Conservation (phyloP, 2,329 filamentous ascomycete genomes). For the Geosmithia morbida region DNA sequence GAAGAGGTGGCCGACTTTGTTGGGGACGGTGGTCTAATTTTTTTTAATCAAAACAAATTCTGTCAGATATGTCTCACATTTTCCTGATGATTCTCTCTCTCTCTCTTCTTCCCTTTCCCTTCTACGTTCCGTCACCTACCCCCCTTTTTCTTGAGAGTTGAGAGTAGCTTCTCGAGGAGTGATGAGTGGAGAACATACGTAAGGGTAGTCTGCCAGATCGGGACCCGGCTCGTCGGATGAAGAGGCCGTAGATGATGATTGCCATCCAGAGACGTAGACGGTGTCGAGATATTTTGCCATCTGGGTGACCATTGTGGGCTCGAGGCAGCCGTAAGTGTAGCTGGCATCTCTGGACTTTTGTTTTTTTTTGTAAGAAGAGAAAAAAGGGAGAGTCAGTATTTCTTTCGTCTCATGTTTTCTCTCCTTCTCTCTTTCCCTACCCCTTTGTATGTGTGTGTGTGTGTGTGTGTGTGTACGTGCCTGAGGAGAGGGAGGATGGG, state of each 20-base stretch:
- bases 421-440: no score
- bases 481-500: no score
- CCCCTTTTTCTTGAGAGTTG: not conserved
- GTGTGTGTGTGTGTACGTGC: not conserved
- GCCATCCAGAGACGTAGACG: constrained; percentile 97
- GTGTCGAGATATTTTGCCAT: constrained; percentile 99
- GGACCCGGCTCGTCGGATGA: constrained; percentile 91
- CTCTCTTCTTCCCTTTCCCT: no score
- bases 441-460: not conserved
- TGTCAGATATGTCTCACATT: no score
- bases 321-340: constrained; percentile 93
- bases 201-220: constrained; percentile 95
- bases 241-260: constrained; percentile 92
- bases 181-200: constrained; percentile 35
- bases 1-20: constrained; percentile 96
- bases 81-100: no score
- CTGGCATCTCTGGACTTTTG: constrained; percentile 74
- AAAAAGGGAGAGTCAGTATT: constrained; percentile 1
- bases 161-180: no score
- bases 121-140: not conserved
- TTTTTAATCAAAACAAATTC: no score
- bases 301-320: constrained; percentile 96
- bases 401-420: no score
- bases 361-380: no score
- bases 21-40: constrained; percentile 86